Evolutionary conservation across 257 asterid genomes (phyloP).

Genomic region (Cynanchum wilfordii): DNA sequence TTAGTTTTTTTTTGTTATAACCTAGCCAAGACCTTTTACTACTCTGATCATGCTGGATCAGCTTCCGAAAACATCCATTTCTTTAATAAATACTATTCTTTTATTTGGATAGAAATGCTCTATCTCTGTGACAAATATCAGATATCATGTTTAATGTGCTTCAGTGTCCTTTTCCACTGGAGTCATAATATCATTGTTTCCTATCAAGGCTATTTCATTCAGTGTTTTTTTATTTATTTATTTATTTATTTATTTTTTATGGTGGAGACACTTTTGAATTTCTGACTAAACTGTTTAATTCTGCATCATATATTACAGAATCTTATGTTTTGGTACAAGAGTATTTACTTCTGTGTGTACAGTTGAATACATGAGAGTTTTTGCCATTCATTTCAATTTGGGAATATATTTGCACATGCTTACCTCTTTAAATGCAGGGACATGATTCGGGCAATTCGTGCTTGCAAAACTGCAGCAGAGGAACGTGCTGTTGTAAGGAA

Average conservation of each 20-base stretch:
- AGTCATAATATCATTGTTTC: background rate
- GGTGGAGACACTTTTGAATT: background rate
- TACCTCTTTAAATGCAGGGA: conserved; percentile 59
- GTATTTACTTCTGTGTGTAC: background rate
- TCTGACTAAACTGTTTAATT: background rate
- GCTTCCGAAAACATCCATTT: background rate
- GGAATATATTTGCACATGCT: background rate
- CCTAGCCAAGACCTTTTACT: background rate
- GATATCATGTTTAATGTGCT: background rate
- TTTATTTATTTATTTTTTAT: too few species aligned
- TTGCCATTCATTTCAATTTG: background rate
- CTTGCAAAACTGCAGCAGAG: conserved; percentile 98
- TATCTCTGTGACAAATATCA: background rate
- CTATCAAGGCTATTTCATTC: background rate
- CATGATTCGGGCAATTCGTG: conserved; percentile 96
- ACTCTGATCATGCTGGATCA: background rate
- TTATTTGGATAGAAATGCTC: background rate
- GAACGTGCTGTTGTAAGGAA: conserved; percentile 96
- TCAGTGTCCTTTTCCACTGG: background rate
- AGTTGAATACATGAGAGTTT: background rate
- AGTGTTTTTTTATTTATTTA: background rate
- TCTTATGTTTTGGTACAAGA: background rate
- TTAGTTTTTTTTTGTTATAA: background rate
- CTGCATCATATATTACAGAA: background rate
- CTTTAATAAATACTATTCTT: background rate